These are phyloP conservation scores for Jatropha podagrica DNA, from an alignment of 441 rosid species.

Conservation along the genomic window DNA sequence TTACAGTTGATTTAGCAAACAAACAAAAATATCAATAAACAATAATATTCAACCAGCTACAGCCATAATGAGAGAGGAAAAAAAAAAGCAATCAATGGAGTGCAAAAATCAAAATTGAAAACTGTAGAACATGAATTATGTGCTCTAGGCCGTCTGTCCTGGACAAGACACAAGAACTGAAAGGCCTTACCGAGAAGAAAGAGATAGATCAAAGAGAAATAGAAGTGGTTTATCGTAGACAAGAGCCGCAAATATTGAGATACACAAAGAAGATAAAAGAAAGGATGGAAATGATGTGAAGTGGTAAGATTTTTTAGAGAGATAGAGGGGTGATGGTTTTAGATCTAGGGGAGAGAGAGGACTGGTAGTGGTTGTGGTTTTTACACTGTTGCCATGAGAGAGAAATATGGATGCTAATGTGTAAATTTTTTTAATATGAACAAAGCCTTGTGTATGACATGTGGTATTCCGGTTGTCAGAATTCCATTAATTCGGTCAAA, in stretches of 20 bases:
- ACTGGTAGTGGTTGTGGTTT: no score
- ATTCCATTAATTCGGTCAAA: no score
- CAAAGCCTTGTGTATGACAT: no score
- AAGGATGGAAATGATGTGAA: neutral
- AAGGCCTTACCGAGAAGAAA: constrained; percentile 54
- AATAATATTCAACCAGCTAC: neutral
- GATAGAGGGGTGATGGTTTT: no score
- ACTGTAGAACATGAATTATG: constrained; percentile 31
- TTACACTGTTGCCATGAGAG: no score
- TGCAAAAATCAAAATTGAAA: constrained; percentile 26
- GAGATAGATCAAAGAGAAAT: neutral
- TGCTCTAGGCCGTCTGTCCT: constrained; percentile 30
- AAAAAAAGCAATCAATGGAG: neutral
- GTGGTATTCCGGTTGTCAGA: no score
- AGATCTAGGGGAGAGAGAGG: no score
- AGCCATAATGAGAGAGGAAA: neutral
- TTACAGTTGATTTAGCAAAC: neutral
- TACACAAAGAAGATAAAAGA: neutral
- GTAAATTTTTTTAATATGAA: no score
- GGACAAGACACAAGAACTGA: constrained; percentile 32
- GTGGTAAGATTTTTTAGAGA: neutral
- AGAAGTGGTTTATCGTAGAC: neutral
- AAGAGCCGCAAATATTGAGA: neutral
- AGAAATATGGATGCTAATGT: no score
- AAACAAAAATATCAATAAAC: neutral